Base-by-base conservation (phyloP, 768 basidiomycete genomes). In the Suillus tomentosus region DNA sequence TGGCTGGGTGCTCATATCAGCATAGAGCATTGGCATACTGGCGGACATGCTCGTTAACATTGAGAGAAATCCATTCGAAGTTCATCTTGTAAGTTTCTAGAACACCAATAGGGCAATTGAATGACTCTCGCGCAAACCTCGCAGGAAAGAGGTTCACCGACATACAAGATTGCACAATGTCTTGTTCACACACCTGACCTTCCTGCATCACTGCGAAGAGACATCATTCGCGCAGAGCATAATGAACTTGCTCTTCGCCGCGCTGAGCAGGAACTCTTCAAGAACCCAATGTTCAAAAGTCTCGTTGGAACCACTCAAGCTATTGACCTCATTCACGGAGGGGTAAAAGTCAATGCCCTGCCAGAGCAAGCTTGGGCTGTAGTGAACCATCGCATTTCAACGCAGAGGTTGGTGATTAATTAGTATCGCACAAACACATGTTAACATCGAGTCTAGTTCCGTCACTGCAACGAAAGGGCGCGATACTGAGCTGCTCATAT, bases 21-120 rank as follows among this genome's bases (percentile, higher is more conserved):
- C n/a, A 19, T 66, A 91, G 89, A 87, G 87, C 63, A 94, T 96
- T 63, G 94, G 95, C 11, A 88, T 94, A 60, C 85, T 96, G 48
- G 82, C 94, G 4, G 78, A 85, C 1, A 73, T 92, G 13, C 80
- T 96, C 34, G 85, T 87, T 7, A 78, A 85, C 39, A 82, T 89
- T 51, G 94, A 96, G 73, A 72, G 78, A 10, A 79, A 92, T 72
- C 90, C 92, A 0, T 84, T 81, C 64, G 66, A 79, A 42, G 74
- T 79, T 3, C 74, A 80, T 54, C 78, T 94, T 57, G 86, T 87
- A 64, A 63, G 79, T 63, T 27, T n/a, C 9, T 42, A 27, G 27
- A 58, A 42, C 17, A 58, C 57, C 15, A 6, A 42, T n/a, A 19
- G 11, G n/a, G 34, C 43, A 47, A 40, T 45, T 10, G 5, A 27